Evolutionary conservation across 139 green algal genomes (phyloP).

Genomic region (Auxenochlorella pyrenoidosa): DNA sequence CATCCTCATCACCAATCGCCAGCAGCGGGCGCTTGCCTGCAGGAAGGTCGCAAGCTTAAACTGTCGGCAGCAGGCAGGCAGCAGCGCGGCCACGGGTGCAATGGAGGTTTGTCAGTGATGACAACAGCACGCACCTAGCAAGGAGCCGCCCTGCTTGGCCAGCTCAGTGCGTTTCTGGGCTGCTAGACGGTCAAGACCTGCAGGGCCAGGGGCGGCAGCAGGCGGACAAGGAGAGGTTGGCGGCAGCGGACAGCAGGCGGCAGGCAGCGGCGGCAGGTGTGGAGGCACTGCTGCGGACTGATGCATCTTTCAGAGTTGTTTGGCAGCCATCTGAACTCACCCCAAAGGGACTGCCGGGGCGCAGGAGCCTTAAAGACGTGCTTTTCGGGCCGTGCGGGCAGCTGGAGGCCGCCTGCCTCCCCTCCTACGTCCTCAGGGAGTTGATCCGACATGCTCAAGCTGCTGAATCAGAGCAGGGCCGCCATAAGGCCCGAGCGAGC

Average conservation of each 20-base stretch:
- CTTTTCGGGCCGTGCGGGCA: slow-evolving; percentile 47
- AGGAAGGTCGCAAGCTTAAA: background rate
- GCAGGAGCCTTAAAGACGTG: slow-evolving; percentile 80
- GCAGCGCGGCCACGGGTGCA: too few species aligned
- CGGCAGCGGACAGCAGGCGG: background rate
- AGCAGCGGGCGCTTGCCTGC: slow-evolving; percentile 43
- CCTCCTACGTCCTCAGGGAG: background rate
- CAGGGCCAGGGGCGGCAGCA: background rate
- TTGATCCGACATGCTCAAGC: background rate
- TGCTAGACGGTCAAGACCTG: slow-evolving; percentile 77
- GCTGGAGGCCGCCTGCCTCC: slow-evolving; percentile 58
- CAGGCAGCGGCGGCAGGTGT: background rate
- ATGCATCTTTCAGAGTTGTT: too few species aligned
- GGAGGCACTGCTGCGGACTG: background rate
- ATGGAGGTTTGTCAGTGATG: too few species aligned
- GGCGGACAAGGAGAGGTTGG: background rate
- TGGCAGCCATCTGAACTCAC: slow-evolving; percentile 29
- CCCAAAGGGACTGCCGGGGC: slow-evolving; percentile 73
- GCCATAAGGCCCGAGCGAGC: too few species aligned
- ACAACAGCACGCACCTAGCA: slow-evolving; percentile 46
- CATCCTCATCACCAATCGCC: slow-evolving; percentile 4
- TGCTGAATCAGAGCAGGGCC: background rate
- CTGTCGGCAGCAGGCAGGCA: background rate
- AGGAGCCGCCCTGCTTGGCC: slow-evolving; percentile 46
- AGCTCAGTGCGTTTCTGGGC: slow-evolving; percentile 69